Base-by-base conservation (phyloP, 2,329 filamentous ascomycete genomes). In the Purpureocillium takamizusanense region DNA sequence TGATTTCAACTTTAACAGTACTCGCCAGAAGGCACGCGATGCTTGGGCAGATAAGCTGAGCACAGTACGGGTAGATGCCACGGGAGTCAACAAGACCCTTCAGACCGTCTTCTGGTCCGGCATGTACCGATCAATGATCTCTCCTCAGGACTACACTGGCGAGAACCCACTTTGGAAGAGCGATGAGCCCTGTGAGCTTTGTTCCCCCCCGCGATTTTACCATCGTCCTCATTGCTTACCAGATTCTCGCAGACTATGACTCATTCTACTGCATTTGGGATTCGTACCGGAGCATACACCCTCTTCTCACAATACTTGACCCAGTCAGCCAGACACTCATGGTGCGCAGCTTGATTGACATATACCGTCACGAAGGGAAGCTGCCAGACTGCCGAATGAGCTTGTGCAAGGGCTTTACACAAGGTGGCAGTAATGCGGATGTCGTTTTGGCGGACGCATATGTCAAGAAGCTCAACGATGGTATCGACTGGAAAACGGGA, bases 311-410 rank as follows among this genome's bases (percentile, higher is more conserved):
- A 0, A 67, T 89, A 12, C 50, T 86, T 10, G 83, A 89, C 46
- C 83, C 84, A 0, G 46, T 66, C 5, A 76, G 76, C 2, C 80
- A 86, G 53, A 74, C 78, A 0, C 62, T 72, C 25, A 86, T 88
- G 78, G 69, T 88, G 8, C 71, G 81, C 18, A 78, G 78, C 42
- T 59, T 89, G 33, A 66, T 89, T 3, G 83, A 88, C 45, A 83
- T 81, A 8, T 89, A 86, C 53, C 67, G 70, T 11, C 71, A 83
- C 50, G 75, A 80, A 8, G 78, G 78, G 7, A 83, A 73, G 48
- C 62, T 89, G 1, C 84, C 84, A 0, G 84, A 89, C 57, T 88
- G 83, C 52, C 70, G 83, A 28, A 88, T 88, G 83, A 78, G 74
- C 2, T 71, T 87, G 13, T 84, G 76, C 58, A 86, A 86, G 52